These are phyloP conservation scores for Blastobotrys malaysiensis DNA, from an alignment of 1,139 yeast genomes.

Conservation along the genomic window DNA sequence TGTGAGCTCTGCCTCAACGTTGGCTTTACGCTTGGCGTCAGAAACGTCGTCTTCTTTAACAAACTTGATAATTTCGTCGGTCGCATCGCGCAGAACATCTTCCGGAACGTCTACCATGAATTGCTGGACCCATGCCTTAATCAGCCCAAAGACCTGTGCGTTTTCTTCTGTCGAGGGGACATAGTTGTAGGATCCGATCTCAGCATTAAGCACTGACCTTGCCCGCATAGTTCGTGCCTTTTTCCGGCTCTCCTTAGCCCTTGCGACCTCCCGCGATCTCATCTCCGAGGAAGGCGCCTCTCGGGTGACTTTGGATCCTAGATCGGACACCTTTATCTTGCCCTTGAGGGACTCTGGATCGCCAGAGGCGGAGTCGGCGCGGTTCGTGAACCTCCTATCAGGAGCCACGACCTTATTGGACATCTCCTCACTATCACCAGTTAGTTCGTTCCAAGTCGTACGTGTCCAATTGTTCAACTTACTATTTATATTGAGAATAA, in stretches of 20 bases:
- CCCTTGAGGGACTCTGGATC: conserved; percentile 72
- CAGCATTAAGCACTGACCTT: background rate
- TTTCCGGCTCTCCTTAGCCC: background rate
- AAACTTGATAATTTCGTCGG: conserved; percentile 61
- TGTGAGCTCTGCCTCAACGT: conserved; percentile 47
- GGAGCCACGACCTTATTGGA: conserved; percentile 66
- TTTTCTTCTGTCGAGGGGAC: conserved; percentile 48
- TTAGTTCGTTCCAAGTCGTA: background rate
- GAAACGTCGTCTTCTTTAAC: conserved; percentile 47
- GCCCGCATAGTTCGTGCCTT: background rate
- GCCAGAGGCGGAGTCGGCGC: conserved; percentile 43
- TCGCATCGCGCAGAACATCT: conserved; percentile 47
- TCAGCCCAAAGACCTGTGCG: conserved; percentile 40
- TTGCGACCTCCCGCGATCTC: background rate
- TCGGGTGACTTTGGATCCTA: conserved; percentile 47
- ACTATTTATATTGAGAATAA: conserved; percentile 16
- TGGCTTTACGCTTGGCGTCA: conserved; percentile 38
- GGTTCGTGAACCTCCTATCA: conserved; percentile 46
- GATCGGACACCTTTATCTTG: conserved; percentile 53
- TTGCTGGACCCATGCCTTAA: conserved; percentile 46
- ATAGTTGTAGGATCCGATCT: conserved; percentile 29
- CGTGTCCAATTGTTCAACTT: conserved; percentile 4
- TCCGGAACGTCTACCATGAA: conserved; percentile 50
- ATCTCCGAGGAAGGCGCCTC: background rate
- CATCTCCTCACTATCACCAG: conserved; percentile 37